Base-by-base conservation (phyloP, 768 basidiomycete genomes). In the Leucocoprinus birnbaumii region DNA sequence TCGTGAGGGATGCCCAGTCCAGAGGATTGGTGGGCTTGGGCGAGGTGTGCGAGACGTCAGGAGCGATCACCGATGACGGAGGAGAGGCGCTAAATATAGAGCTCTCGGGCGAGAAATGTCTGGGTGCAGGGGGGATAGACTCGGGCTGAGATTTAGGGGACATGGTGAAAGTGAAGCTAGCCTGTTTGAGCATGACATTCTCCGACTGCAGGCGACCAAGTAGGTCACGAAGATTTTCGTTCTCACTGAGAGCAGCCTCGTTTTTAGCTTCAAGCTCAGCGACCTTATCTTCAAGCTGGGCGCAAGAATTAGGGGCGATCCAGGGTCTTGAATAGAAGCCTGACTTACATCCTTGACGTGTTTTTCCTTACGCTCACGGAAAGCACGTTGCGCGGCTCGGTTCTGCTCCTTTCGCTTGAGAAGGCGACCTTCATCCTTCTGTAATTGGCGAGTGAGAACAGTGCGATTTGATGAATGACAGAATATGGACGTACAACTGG, bases 401-500 rank as follows among this genome's bases (percentile, higher is more conserved):
- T 99, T 99, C 72, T 98, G 96, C 63, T 98, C 91, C 73, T 98
- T 98, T 59, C 96, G 86, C 66, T 96, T 95, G 59, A 90, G 58
- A 3, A 93, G 71, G 21, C 90, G 82, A 3, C 78, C 70, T 63
- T 92, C 91, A 60, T 94, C 91, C 71, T 90, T 77, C 31, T 65
- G n/a, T n/a, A n/a, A n/a, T n/a, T n/a, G n/a, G n/a, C n/a, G n/a
- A n/a, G n/a, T n/a, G n/a, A n/a, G n/a, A n/a, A n/a, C n/a, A n/a
- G n/a, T n/a, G n/a, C n/a, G n/a, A n/a, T n/a, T n/a, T n/a, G n/a
- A n/a, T n/a, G n/a, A n/a, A n/a, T n/a, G n/a, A n/a, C n/a, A n/a
- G n/a, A n/a, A n/a, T n/a, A n/a, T n/a, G n/a, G 41, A 60, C 71
- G 64, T 52, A 72, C 72, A 46, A 63, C 58, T 35, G 58, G 60